Evolutionary conservation across 2,329 filamentous ascomycete genomes (phyloP).

Genomic region (Xylariaceae sp.): DNA sequence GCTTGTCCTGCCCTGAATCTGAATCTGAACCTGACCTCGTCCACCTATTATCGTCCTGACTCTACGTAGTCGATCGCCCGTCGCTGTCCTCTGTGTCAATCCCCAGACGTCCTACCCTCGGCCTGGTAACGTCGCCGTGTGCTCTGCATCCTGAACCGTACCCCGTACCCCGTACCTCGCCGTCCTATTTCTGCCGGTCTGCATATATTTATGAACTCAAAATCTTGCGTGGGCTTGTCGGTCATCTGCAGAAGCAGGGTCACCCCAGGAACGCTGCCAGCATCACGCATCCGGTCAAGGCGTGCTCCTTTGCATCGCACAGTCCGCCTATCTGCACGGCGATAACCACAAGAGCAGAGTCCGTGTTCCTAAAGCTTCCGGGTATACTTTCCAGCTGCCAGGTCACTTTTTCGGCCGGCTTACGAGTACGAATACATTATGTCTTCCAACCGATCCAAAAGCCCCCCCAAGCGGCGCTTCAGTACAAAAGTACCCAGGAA

Average conservation of each 20-base stretch:
- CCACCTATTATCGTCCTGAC: neutral
- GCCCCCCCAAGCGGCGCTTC: conserved; percentile 35
- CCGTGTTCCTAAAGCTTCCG: conserved; percentile 1
- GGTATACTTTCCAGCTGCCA: neutral
- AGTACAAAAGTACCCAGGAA: conserved; percentile 44
- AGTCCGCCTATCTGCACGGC: conserved; percentile 10
- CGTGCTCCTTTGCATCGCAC: conserved; percentile 3
- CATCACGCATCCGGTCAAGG: neutral
- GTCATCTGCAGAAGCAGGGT: conserved; percentile 5
- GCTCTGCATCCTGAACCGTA: neutral
- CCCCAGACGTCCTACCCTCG: neutral
- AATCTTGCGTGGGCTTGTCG: conserved; percentile 6
- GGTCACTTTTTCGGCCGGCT: neutral
- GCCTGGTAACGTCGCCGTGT: neutral
- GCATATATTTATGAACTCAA: neutral
- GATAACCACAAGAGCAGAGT: conserved; percentile 1
- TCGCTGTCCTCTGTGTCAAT: neutral
- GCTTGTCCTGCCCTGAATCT: neutral
- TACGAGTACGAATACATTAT: conserved; percentile 15
- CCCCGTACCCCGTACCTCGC: neutral
- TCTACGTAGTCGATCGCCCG: neutral
- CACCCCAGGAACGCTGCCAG: neutral
- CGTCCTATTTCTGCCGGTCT: conserved; percentile 2
- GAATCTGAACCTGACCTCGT: too few relatives aligned
- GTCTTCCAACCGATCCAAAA: conserved; percentile 32